Evolutionary conservation across 2,329 filamentous ascomycete genomes (phyloP).

Genomic region (Pseudogymnoascus sp.): DNA sequence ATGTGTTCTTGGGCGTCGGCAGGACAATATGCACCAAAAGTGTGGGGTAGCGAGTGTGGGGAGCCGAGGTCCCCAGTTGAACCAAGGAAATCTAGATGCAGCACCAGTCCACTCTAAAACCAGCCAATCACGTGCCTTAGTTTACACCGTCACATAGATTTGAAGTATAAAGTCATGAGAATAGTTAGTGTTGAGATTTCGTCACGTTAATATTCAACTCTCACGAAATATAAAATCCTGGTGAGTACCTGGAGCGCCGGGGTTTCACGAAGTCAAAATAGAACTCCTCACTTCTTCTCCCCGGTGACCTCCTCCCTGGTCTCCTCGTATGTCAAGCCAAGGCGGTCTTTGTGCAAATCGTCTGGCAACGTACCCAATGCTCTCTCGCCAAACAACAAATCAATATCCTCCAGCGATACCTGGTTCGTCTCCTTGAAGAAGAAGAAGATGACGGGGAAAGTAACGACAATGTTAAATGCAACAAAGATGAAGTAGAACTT

Average conservation of each 20-base stretch:
- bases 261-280: neutral
- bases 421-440: conserved; percentile 46
- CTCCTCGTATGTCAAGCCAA: neutral
- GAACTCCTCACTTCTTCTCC: neutral
- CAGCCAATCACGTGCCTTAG: neutral
- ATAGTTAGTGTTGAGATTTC: neutral
- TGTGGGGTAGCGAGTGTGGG: conserved; percentile 1
- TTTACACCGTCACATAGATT: neutral
- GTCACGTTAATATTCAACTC: neutral
- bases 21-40: neutral
- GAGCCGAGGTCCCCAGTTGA: neutral
- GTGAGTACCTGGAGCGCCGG: neutral
- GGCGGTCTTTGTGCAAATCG: conserved; percentile 29
- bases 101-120: neutral
- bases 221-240: neutral
- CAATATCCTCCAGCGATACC: conserved; percentile 48
- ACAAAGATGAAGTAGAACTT: conserved; percentile 52
- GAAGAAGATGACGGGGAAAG: conserved; percentile 39
- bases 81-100: neutral
- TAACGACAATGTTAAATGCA: conserved; percentile 32
- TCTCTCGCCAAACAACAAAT: conserved; percentile 46
- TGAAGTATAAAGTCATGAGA: neutral
- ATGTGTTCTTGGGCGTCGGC: neutral
- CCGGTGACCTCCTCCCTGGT: neutral
- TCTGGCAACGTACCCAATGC: conserved; percentile 39